Evolutionary conservation across 2,329 filamentous ascomycete species (phyloP).

Genomic region (Chaetomium globosum): DNA sequence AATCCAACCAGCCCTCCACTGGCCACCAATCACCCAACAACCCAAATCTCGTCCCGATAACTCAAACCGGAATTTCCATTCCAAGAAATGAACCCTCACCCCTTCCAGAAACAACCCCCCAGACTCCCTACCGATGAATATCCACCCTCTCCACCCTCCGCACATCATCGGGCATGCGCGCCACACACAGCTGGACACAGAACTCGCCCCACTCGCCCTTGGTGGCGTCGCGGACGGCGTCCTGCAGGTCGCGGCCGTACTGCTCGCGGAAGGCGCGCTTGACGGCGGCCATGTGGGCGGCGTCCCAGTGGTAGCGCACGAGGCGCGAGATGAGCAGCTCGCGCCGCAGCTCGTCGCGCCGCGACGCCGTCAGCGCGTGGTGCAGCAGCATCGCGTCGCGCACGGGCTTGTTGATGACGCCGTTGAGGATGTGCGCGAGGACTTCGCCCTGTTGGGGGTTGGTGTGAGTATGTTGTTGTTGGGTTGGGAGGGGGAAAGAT

Average conservation of each 20-base stretch:
- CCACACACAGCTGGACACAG: conserved; percentile 69
- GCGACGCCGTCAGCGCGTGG: conserved; percentile 79
- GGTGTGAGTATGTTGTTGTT: neutral
- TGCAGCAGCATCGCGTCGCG: conserved; percentile 88
- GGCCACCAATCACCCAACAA: neutral
- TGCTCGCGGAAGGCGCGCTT: conserved; percentile 79
- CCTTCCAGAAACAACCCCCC: neutral
- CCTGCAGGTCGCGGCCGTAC: conserved; percentile 73
- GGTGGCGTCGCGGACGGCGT: conserved; percentile 76
- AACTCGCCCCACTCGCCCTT: conserved; percentile 77
- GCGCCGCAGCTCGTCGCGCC: conserved; percentile 71
- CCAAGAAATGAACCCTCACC: neutral
- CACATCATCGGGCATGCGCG: conserved; percentile 62
- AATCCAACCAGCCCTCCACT: neutral
- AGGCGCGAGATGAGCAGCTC: conserved; percentile 87
- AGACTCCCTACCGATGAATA: conserved; percentile 28
- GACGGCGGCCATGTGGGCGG: conserved; percentile 74
- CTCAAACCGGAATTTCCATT: neutral
- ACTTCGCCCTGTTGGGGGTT: conserved; percentile 69
- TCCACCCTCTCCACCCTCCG: conserved; percentile 52
- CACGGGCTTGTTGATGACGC: conserved; percentile 91
- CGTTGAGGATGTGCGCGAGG: conserved; percentile 92
- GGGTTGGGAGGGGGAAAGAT: neutral
- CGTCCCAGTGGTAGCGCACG: conserved; percentile 91
- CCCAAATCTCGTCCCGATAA: neutral